These are phyloP conservation scores for Talaromyces thailandensis DNA, from an alignment of 495 filamentous ascomycete genomes.

Conservation along the genomic window DNA sequence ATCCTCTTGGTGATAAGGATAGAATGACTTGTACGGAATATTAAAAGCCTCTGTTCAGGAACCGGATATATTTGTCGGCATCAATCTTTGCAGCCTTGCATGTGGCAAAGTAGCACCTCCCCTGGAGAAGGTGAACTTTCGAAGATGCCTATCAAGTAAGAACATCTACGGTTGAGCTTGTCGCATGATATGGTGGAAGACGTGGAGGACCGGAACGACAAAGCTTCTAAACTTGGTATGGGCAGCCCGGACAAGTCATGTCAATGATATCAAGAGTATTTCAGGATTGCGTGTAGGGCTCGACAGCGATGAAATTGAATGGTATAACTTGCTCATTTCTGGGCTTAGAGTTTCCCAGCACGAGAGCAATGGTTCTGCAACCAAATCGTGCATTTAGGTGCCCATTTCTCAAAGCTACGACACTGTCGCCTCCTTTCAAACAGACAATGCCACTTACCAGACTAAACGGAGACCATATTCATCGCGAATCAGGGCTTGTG, in stretches of 20 bases:
- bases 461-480: not conserved
- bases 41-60: no score
- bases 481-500: not conserved
- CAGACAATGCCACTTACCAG: not conserved
- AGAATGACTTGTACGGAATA: no score
- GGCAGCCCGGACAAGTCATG: not conserved
- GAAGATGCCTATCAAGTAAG: not conserved
- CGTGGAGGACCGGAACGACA: not conserved
- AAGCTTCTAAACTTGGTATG: not conserved
- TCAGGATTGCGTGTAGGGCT: not conserved
- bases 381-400: not conserved
- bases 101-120: not conserved
- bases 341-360: not conserved
- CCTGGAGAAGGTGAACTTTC: not conserved
- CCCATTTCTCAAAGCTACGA: not conserved
- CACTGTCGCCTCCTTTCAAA: not conserved
- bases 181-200: not conserved
- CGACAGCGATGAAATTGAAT: not conserved
- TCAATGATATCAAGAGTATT: not conserved
- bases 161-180: not conserved
- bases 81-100: not conserved
- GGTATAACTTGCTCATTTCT: not conserved
- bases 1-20: no score
- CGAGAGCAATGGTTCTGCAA: not conserved
- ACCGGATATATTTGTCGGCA: not conserved